Evolutionary conservation across 1,139 yeast genomes (phyloP), one percentile per base, ranked within the genome.

Genomic region (Yamadazyma epiphylla): DNA sequence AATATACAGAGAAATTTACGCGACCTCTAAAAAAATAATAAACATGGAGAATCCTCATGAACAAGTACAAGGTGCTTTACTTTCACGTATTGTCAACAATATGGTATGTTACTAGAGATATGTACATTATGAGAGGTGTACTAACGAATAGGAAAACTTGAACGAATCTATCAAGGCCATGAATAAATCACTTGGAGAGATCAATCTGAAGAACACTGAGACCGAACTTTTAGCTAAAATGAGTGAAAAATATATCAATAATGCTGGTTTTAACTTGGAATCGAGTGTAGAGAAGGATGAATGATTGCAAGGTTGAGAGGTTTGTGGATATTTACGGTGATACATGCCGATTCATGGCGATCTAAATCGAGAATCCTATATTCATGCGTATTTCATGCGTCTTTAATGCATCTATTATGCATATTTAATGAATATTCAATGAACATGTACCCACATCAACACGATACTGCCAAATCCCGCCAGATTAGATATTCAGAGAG

Each of bases 41-140:
- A 27, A 14, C 22, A 82, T 85, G 94, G 91, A 85, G 58, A 87
- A 87, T 48, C 96, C 96, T 3, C 94, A 87, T 50, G 94, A 85
- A 47, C 86, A 83, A 49, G 85, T 78, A 6, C 96, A 88, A 49
- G 81, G 77, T 40, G 88, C 88, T 12, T 64, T 87, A 25, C 66
- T 85, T 36, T 74, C 87, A 15, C 75, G 96, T 41, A 84, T 87
- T 22, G 78, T 84, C 33, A 77, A 74, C 51, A 85, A 85, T 44
- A 77, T 85, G 56, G 87, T 77, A 66, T 26, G 84, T 71, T n/a
- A 15, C 13, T 20, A 11, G 6, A 13, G 6, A 12, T 12, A 25
- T 11, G 24, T 20, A 22, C 24, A 5, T 7, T 19, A 8, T 17
- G 4, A 5, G 21, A n/a, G 13, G 19, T 16, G 3, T 39, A 37